Evolutionary conservation across 2,329 filamentous ascomycete species (phyloP).

Genomic region (Nothophoma quercina): DNA sequence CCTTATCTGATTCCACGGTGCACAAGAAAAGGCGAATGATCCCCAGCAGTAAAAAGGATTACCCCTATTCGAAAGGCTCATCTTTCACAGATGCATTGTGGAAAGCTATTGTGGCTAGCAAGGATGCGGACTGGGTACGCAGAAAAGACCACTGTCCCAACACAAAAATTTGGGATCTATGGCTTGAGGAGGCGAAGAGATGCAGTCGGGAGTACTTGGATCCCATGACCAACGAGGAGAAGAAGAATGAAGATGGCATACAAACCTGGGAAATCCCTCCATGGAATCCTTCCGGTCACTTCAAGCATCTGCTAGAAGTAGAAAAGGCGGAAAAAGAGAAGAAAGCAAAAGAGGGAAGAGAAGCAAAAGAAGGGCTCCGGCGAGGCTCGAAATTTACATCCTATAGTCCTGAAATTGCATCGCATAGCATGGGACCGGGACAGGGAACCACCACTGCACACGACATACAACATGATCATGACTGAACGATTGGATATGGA

Average conservation of each 20-base stretch:
- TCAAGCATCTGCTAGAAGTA: neutral
- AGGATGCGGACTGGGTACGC: constrained; percentile 54
- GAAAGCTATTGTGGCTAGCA: constrained; percentile 58
- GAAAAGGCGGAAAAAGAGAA: no score
- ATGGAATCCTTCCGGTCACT: neutral
- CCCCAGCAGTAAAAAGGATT: neutral
- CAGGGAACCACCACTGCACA: neutral
- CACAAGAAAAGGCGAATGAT: constrained; percentile 36
- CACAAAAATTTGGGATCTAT: constrained; percentile 53
- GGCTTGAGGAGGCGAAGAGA: constrained; percentile 48
- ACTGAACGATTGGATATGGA: constrained; percentile 14
- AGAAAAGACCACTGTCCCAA: constrained; percentile 51
- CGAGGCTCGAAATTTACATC: no score
- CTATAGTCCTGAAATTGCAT: neutral
- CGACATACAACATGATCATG: constrained; percentile 13
- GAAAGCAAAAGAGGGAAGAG: no score
- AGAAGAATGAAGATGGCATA: constrained; percentile 14
- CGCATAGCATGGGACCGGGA: neutral
- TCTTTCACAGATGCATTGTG: constrained; percentile 59
- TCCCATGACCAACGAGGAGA: constrained; percentile 18
- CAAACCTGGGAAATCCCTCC: constrained; percentile 43
- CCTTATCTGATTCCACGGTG: constrained; percentile 45
- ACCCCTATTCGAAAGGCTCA: constrained; percentile 36
- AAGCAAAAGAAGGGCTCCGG: no score
- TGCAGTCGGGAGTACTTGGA: constrained; percentile 26